Base-by-base conservation (phyloP, 108 stramenopile species). In the Aurantiochytrium sp. region DNA sequence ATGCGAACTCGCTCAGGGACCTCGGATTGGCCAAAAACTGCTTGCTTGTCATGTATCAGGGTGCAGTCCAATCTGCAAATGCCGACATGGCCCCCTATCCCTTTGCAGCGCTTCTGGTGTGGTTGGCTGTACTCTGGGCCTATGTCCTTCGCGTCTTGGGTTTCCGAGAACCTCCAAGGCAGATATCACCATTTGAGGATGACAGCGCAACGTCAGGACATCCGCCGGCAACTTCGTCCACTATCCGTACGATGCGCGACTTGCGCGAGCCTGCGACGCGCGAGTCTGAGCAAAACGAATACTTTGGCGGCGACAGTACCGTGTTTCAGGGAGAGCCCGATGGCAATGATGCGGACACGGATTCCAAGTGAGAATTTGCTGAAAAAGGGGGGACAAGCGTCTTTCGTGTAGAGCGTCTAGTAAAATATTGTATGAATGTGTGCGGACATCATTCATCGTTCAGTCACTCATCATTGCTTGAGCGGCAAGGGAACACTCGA, bases 251-350 rank as follows among this genome's bases (percentile, higher is more conserved):
- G 16, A 83, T 83, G 51, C 76, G 51, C 49, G 28, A 23, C 49
- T 6, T 83, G 8, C n/a, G 76, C 19, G 76, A 12, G 18, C 16
- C n/a, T 12, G 76, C 44, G n/a, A 53, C 6, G 12, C 6, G 49
- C 76, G 51, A 47, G 25, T 4, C 49, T 21, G 49, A 83, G 23
- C 49, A 12, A 16, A 83, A 83, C 28, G 76, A 83, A 45, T 83
- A 83, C 76, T 83, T 83, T 83, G 76, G 76, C n/a, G 76, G 76
- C 10, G 76, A 83, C 76, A 53, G 49, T 23, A 83, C 76, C 2
- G 51, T 53, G 3, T 83, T 83, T 3, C 18, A 69, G 64, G 64
- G 59, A n/a, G 59, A 23, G 19, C 59, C 59, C 59, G n/a, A 23
- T 59, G 59, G n/a, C n/a, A 19, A 59, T n/a, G 21, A 59, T 19